Conservation (phyloP, 352 stramenopile genomes). For the Phytophthora citrophthora region DNA sequence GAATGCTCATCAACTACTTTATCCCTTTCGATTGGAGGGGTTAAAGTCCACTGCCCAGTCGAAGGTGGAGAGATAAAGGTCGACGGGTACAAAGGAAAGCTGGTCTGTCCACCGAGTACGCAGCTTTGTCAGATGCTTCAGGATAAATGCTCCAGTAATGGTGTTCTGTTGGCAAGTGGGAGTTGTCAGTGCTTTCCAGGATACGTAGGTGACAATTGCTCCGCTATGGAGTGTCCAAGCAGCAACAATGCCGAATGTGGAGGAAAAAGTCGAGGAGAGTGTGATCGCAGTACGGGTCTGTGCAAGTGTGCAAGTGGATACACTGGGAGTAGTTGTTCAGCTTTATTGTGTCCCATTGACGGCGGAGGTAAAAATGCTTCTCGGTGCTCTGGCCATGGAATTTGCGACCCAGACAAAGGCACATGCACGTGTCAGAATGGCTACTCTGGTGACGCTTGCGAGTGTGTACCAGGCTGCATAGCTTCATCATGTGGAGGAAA, state of each 20-base stretch:
- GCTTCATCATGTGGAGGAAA: slow-evolving; percentile 41
- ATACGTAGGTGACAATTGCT: slow-evolving; percentile 59
- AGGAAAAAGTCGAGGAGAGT: slow-evolving; percentile 46
- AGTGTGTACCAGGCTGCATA: slow-evolving; percentile 75
- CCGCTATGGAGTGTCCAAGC: slow-evolving; percentile 54
- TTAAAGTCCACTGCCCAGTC: slow-evolving; percentile 64
- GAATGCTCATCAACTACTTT: slow-evolving; percentile 52
- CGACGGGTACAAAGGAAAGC: slow-evolving; percentile 50
- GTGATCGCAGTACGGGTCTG: slow-evolving; percentile 47
- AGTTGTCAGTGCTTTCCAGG: slow-evolving; percentile 65
- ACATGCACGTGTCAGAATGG: slow-evolving; percentile 57
- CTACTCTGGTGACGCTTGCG: slow-evolving; percentile 68
- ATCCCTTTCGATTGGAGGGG: slow-evolving; percentile 52
- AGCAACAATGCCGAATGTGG: slow-evolving; percentile 46
- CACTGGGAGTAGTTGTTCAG: slow-evolving; percentile 62
- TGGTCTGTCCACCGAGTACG: slow-evolving; percentile 55
- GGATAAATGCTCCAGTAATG: slow-evolving; percentile 70
- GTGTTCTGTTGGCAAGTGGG: slow-evolving; percentile 57
- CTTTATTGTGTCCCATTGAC: slow-evolving; percentile 56
- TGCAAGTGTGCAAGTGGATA: slow-evolving; percentile 60
- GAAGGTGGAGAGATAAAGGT: slow-evolving; percentile 64
- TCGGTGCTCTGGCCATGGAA: slow-evolving; percentile 75
- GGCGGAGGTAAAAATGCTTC: slow-evolving; percentile 42
- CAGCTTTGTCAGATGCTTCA: slow-evolving; percentile 71
- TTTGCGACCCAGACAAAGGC: slow-evolving; percentile 54